These are phyloP conservation scores for Wickerhamomyces chaumierensis DNA, from an alignment of 805 yeast species.

Conservation along the genomic window DNA sequence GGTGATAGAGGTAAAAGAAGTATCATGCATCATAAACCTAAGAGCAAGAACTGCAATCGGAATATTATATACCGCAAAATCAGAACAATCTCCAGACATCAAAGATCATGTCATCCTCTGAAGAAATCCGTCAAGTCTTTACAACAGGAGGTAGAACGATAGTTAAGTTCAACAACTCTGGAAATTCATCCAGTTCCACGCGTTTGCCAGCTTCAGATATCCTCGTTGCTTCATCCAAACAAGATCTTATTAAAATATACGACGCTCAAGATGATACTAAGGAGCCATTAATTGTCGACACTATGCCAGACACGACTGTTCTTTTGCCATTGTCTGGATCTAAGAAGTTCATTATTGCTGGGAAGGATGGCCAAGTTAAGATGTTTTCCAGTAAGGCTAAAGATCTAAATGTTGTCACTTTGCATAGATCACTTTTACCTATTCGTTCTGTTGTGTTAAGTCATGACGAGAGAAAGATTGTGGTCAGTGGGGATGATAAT, in stretches of 20 bases:
- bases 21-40: too few species aligned
- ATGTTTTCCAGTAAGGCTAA: neutral
- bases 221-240: neutral
- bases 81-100: too few species aligned
- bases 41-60: too few species aligned
- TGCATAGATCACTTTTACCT: slow-evolving; percentile 9
- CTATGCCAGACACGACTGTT: neutral
- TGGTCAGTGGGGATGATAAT: slow-evolving; percentile 60
- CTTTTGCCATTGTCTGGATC: neutral
- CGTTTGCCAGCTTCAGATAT: neutral
- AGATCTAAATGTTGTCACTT: neutral
- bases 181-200: neutral
- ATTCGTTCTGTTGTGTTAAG: slow-evolving; percentile 44
- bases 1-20: too few species aligned
- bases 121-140: neutral
- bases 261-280: neutral
- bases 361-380: neutral
- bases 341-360: neutral
- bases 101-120: neutral
- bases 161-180: neutral
- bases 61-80: too few species aligned
- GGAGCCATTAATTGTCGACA: neutral
- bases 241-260: neutral
- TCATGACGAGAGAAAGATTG: slow-evolving; percentile 46
- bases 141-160: neutral